Evolutionary conservation across 1,284 basidiomycete species (phyloP).

Genomic region (Trametes sp.): DNA sequence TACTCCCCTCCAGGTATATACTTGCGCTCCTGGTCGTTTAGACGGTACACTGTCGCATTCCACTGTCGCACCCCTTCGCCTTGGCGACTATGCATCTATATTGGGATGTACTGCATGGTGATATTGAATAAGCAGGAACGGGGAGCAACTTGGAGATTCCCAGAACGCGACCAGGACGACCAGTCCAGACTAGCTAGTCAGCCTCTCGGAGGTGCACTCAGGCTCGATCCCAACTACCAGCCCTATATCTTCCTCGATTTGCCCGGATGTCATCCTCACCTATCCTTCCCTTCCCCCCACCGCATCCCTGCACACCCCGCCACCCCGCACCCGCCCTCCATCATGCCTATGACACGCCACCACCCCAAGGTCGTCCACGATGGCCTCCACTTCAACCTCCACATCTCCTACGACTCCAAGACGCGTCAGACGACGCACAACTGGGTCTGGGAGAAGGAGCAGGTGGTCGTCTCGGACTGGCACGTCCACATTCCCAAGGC

Average conservation of each 20-base stretch:
- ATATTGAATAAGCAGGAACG: too few relatives aligned
- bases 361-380: constrained; percentile 7
- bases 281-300: too few relatives aligned
- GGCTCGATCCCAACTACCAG: neutral
- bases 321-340: neutral
- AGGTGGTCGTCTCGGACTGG: constrained; percentile 11
- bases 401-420: constrained; percentile 12
- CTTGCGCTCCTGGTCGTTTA: too few relatives aligned
- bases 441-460: constrained; percentile 23
- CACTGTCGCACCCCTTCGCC: too few relatives aligned
- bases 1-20: too few relatives aligned
- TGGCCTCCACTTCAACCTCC: constrained; percentile 18
- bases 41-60: too few relatives aligned
- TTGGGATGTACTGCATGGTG: too few relatives aligned
- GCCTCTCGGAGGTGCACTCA: neutral
- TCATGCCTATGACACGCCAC: neutral
- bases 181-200: neutral
- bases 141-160: too few relatives aligned
- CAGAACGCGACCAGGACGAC: neutral
- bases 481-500: constrained; percentile 24
- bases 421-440: constrained; percentile 16
- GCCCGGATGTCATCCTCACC: neutral
- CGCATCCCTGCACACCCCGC: too few relatives aligned
- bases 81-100: too few relatives aligned
- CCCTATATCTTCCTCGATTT: neutral